A percentile compares a stretch with the other conserved stretches of the same genome.
Evolutionary conservation across 805 yeast species (phyloP).

Genomic region (Myxozyma lipomycoides): DNA sequence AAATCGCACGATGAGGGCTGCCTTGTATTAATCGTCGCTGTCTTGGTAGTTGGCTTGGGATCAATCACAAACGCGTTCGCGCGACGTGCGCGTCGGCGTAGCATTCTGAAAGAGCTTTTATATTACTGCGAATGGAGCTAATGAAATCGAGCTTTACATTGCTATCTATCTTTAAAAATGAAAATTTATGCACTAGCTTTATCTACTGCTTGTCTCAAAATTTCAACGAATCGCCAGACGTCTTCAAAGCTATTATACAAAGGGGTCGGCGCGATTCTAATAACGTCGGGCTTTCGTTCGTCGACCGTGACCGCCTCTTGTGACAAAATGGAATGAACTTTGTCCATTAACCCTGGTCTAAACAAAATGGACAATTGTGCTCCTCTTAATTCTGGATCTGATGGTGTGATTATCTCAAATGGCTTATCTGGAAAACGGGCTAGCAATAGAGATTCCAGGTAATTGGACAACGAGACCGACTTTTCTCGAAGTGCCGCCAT

Average conservation of each 20-base stretch:
- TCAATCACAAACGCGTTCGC: too few species aligned
- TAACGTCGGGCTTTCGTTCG: constrained; percentile 86
- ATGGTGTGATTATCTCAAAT: constrained; percentile 74
- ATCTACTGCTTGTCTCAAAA: constrained; percentile 44
- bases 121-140: too few species aligned
- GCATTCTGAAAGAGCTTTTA: too few species aligned
- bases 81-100: too few species aligned
- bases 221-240: constrained; percentile 45
- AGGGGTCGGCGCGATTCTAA: constrained; percentile 83
- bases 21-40: too few species aligned
- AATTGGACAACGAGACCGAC: constrained; percentile 55
- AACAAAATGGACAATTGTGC: constrained; percentile 78
- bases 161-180: too few species aligned
- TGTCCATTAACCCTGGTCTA: constrained; percentile 60
- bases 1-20: too few species aligned
- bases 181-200: too few species aligned
- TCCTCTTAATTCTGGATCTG: constrained; percentile 57
- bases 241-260: constrained; percentile 75
- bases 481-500: constrained; percentile 53
- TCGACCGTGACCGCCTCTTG: constrained; percentile 70
- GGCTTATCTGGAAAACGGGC: constrained; percentile 35
- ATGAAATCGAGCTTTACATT: too few species aligned
- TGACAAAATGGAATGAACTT: constrained; percentile 48
- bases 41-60: too few species aligned
- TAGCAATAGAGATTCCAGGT: constrained; percentile 48